Conservation (phyloP, 805 yeast species). For the Isabelozyma rhagii region DNA sequence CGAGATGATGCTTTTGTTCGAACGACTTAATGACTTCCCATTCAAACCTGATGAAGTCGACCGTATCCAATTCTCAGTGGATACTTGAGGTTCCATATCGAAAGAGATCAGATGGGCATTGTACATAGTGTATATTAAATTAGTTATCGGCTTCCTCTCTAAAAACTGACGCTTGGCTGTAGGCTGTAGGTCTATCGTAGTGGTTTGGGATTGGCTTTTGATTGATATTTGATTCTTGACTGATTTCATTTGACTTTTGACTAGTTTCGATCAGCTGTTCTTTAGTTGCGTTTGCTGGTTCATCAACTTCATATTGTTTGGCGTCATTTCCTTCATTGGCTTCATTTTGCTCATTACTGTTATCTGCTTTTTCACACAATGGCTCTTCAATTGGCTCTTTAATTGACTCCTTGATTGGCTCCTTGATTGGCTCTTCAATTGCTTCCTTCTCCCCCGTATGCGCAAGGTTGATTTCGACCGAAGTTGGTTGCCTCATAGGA, state of each 20-base stretch:
- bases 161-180: neutral
- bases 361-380: no score
- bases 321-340: no score
- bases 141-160: neutral
- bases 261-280: neutral
- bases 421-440: no score
- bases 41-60: constrained; percentile 57
- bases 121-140: neutral
- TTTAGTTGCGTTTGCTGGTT: neutral
- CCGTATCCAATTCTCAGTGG: neutral
- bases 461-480: no score
- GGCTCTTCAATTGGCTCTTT: no score
- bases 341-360: no score
- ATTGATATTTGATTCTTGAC: no score
- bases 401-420: no score
- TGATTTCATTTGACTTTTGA: neutral
- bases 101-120: neutral
- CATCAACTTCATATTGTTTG: no score
- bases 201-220: neutral
- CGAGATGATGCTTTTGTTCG: constrained; percentile 53
- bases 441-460: no score
- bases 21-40: constrained; percentile 71
- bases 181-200: neutral
- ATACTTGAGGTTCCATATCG: neutral
- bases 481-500: neutral